Percentiles rank a stretch among this genome's conserved stretches.
These are phyloP conservation scores for Zasmidium angulare DNA, from an alignment of 2,329 filamentous ascomycete genomes.

Conservation along the genomic window DNA sequence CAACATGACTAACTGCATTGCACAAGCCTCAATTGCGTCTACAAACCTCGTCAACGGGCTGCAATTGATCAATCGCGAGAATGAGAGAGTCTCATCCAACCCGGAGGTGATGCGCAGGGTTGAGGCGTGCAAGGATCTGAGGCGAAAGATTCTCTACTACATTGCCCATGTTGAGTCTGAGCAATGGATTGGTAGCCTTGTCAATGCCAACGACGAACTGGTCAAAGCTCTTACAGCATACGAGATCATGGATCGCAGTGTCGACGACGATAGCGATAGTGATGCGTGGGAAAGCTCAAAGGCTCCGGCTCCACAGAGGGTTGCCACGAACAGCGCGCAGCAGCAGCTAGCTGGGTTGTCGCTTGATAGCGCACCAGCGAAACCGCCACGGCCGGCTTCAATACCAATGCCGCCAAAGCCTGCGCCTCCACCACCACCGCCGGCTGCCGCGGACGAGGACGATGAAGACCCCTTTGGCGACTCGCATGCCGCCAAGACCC, in stretches of 20 bases:
- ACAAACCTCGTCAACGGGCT: slow-evolving; percentile 86
- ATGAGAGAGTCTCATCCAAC: slow-evolving; percentile 84
- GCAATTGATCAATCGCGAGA: slow-evolving; percentile 87
- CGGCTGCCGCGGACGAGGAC: slow-evolving; percentile 62
- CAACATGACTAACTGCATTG: slow-evolving; percentile 82
- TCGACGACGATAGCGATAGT: slow-evolving; percentile 69
- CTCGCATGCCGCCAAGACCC: slow-evolving; percentile 66
- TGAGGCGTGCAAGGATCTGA: slow-evolving; percentile 80
- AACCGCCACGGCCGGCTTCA: slow-evolving; percentile 46
- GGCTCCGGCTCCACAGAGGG: slow-evolving; percentile 6
- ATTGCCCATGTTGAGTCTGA: slow-evolving; percentile 90
- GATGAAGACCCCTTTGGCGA: slow-evolving; percentile 89
- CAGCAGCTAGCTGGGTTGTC: slow-evolving; percentile 48
- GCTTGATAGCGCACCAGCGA: slow-evolving; percentile 42
- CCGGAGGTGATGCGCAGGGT: slow-evolving; percentile 71
- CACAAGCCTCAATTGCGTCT: slow-evolving; percentile 83
- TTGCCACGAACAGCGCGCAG: slow-evolving; percentile 31
- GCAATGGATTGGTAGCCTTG: slow-evolving; percentile 84
- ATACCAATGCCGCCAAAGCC: slow-evolving; percentile 38
- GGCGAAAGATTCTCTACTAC: slow-evolving; percentile 83
- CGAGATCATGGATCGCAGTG: slow-evolving; percentile 85
- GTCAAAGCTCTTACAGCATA: slow-evolving; percentile 90
- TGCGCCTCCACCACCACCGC: slow-evolving; percentile 23
- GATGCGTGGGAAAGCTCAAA: slow-evolving; percentile 53
- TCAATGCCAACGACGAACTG: slow-evolving; percentile 95